Base-by-base conservation (phyloP, 2,329 filamentous ascomycete species). In the Trichoderma lentiforme region DNA sequence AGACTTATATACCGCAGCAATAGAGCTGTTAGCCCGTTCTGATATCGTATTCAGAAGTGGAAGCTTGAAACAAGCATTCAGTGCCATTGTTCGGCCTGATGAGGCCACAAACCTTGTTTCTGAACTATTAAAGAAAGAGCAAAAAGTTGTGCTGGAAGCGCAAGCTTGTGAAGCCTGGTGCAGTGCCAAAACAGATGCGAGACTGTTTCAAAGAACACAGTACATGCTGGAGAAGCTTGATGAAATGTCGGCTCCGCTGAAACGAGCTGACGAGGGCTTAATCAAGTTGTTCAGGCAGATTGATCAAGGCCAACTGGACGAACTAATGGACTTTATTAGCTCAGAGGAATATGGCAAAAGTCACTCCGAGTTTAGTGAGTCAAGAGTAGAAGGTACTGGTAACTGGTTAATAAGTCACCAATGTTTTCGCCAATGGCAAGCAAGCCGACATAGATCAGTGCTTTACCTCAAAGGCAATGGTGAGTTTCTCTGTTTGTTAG, bases 391-490 rank as follows among this genome's bases (percentile, higher is more conserved):
- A 11, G 15, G 43, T 12, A 72, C 71, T 3, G 71, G 71, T 0
- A 24, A 72, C 15, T 72, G 71, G 71, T 21, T 72, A 7, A 43
- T 72, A n/a, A n/a, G 14, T 5, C 24, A 69, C 3, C 18, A 68
- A 14, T 30, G 28, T 2, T 72, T 72, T 51, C 65, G 14, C 6
- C n/a, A 56, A 3, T 72, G 71, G 71, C 56, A 57, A 24, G 32
- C 60, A 3, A 64, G 28, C 43, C 57, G 15, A 65, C 71, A 36
- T n/a, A 51, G 3, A 39, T 39, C 71, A 5, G 5, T 72, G 28
- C 28, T 72, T 11, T 72, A 51, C 30, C 71, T 72, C 4, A 64
- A 58, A 57, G 71, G 65, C 18, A 69, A 58, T 6, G 64, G 71
- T 72, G 26, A 34, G 70, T 9, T 32, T 8, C 32, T 71, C 36